phyloP scores from a whole-genome alignment of 441 rosid genomes.

The Euphorbia schlechtendalii region DNA sequence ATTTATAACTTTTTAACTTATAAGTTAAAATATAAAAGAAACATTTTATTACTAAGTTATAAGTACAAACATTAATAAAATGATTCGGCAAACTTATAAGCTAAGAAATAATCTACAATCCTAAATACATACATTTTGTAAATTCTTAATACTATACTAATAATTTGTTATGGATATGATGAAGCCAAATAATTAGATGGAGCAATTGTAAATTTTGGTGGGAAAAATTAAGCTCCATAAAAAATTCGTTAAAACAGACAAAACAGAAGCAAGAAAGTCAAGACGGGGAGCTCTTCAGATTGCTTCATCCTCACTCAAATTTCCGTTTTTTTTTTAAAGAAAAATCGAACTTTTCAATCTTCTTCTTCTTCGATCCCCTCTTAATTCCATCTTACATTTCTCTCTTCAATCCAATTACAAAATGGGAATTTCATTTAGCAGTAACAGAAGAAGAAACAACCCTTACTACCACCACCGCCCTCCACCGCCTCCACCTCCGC shows the following conservation, averaged over 20 bases:
- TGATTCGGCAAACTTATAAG: too few relatives aligned
- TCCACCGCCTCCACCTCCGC: slow-evolving; percentile 29
- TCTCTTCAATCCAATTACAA: neutral
- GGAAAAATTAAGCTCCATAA: neutral
- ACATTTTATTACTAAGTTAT: too few relatives aligned
- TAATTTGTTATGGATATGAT: neutral
- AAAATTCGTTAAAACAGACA: slow-evolving; percentile 1
- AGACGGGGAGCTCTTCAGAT: neutral
- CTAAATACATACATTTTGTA: too few relatives aligned
- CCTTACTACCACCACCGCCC: slow-evolving; percentile 27
- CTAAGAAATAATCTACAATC: too few relatives aligned
- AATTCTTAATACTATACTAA: too few relatives aligned
- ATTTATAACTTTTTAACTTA: too few relatives aligned
- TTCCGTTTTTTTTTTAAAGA: neutral
- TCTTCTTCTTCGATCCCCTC: neutral
- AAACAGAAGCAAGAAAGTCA: neutral
- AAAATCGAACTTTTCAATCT: neutral
- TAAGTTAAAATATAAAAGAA: too few relatives aligned
- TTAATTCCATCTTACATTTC: neutral
- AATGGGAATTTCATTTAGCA: slow-evolving; percentile 69
- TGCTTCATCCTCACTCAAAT: slow-evolving; percentile 16
- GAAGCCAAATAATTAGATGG: neutral
- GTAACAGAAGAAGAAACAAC: slow-evolving; percentile 40
- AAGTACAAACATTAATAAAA: too few relatives aligned
- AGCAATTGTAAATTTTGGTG: neutral